Evolutionary conservation across 2,329 filamentous ascomycete genomes (phyloP).

Genomic region (Arachnomyces sp.): DNA sequence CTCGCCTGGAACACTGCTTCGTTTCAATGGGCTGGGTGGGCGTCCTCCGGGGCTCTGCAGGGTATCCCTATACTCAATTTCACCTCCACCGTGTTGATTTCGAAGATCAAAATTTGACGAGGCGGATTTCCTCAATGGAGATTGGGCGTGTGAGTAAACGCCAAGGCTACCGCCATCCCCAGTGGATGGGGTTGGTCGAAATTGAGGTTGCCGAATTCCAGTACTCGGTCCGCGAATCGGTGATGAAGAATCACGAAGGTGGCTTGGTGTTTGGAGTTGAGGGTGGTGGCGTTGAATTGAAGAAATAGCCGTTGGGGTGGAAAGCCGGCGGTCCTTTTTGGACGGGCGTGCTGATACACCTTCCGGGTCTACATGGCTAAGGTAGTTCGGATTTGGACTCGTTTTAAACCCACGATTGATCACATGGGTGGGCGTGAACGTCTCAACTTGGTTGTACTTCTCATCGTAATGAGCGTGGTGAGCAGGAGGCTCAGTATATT

Average conservation of each 20-base stretch:
- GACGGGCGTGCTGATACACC: constrained; percentile 31
- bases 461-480: constrained; percentile 32
- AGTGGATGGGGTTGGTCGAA: constrained; percentile 35
- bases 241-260: constrained; percentile 42
- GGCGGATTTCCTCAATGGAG: constrained; percentile 71
- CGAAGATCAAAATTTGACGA: constrained; percentile 46
- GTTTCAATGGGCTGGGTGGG: constrained; percentile 35
- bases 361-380: constrained; percentile 63
- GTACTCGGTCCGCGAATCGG: constrained; percentile 25
- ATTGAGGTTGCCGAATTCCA: constrained; percentile 48
- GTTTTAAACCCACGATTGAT: constrained; percentile 71
- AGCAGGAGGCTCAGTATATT: constrained; percentile 49
- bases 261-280: constrained; percentile 30
- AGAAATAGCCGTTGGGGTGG: constrained; percentile 29
- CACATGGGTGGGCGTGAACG: constrained; percentile 53
- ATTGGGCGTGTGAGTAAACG: constrained; percentile 69
- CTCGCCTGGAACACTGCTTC: constrained; percentile 31
- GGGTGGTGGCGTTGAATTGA: constrained; percentile 6
- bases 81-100: constrained; percentile 31
- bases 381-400: constrained; percentile 75
- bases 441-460: constrained; percentile 48
- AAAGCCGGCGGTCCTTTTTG: constrained; percentile 36
- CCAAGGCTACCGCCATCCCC: constrained; percentile 71
- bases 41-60: constrained; percentile 30
- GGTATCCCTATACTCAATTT: constrained; percentile 28